Evolutionary conservation across 495 filamentous ascomycete genomes (phyloP).

Genomic region (Thermochaetoides thermophila): DNA sequence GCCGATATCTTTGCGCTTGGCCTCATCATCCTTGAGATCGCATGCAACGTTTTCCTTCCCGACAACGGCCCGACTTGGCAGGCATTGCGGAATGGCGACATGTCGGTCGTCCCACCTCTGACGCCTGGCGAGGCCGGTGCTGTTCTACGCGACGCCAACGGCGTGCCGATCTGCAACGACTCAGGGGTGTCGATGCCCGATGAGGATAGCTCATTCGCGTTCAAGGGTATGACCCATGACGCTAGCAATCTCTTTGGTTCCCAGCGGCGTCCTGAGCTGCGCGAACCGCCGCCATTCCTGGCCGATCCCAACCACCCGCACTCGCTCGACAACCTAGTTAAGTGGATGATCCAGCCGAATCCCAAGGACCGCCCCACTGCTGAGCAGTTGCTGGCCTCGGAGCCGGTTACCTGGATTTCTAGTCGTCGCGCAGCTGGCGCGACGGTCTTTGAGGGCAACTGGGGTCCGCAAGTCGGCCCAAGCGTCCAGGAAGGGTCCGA

Average conservation of each 20-base stretch:
- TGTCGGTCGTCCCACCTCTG: constrained; percentile 70
- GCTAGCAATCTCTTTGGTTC: constrained; percentile 32
- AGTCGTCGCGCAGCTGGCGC: constrained; percentile 64
- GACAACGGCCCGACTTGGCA: constrained; percentile 87
- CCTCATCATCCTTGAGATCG: constrained; percentile 84
- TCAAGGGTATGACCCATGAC: constrained; percentile 15
- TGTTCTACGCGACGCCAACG: constrained; percentile 59
- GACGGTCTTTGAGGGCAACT: constrained; percentile 87
- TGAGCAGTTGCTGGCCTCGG: constrained; percentile 50
- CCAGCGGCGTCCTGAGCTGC: constrained; percentile 47
- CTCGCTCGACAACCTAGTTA: constrained; percentile 71
- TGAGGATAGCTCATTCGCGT: constrained; percentile 18
- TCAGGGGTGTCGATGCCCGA: constrained; percentile 22
- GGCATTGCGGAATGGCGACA: constrained; percentile 69
- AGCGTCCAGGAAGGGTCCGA: constrained; percentile 19
- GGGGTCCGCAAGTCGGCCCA: constrained; percentile 47
- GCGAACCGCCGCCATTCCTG: constrained; percentile 78
- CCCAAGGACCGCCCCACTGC: constrained; percentile 60
- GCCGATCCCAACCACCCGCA: constrained; percentile 47
- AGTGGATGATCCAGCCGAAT: constrained; percentile 71
- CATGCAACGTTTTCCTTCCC: constrained; percentile 77
- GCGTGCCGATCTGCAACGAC: constrained; percentile 37
- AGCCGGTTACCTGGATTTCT: constrained; percentile 63
- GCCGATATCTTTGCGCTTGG: constrained; percentile 89
- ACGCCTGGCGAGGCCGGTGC: constrained; percentile 60